Evolutionary conservation across 306 rosid genomes (phyloP), one percentile per base, ranked within the genome.

Genomic region (Cucumis cinereus): DNA sequence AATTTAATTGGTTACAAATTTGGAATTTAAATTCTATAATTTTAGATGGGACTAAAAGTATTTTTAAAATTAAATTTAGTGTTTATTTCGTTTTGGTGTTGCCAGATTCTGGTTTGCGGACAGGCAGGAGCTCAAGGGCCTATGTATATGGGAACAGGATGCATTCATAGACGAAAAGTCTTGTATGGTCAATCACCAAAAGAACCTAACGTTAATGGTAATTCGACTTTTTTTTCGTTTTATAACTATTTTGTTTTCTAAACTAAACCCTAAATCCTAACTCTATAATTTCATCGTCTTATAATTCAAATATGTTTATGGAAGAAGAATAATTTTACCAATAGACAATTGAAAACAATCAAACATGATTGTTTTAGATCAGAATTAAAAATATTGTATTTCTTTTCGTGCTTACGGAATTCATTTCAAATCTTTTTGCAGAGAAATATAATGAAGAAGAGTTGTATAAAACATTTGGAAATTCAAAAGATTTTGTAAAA

Each of bases 91-190:
- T 50, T 47, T 49, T 13, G 1, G 0, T 50, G 19, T 72, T 72
- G 43, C 28, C 28, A 72, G 76, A 12, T 72, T 19, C 2, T 6
- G 22, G 1, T 28, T 10, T 4, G 26, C 4, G 76, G 76, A 50
- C 17, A 26, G 60, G 60, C 76, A 17, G 76, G 76, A 52, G 7
- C 50, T 50, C 76, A 72, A 72, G 76, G 76, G 43, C 60, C 76
- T 38, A 23, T 24, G 0, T 81, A 77, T 16, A 9, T 53, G 10
- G 84, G 81, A 73, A 81, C 81, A 8, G 76, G 76, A 47, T 72
- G 76, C 1, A 28, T 72, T 10, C 76, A 72, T 72, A 24, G 76
- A 28, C 43, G 76, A 28, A 72, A 72, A 16, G 76, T 50, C 17
- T 4, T 72, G 0, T 72, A 72, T 19, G 76, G 76, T 72, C 60